Evolutionary conservation across 805 yeast species (phyloP), one percentile per base, ranked within the genome.

Genomic region (Candida bentonensis): DNA sequence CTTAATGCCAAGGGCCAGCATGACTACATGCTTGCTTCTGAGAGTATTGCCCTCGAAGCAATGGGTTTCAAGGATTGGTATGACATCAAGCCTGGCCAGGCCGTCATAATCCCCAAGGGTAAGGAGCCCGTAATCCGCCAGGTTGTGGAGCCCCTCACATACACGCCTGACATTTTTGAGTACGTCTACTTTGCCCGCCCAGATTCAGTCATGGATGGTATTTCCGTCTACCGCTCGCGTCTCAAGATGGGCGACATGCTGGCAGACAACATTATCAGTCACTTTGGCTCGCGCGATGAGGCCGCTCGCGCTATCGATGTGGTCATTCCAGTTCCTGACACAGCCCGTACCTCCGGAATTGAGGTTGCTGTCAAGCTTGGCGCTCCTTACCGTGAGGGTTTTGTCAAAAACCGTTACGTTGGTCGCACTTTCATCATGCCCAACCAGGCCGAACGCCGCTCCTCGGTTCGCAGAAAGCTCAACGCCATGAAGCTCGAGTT

Each of bases 401-500:
- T 92, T 60, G 94, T 92, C 50, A 92, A 92, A 64, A 92, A 92
- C 68, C 74, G 96, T 56, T 92, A 92, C 59, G 94, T 92, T 47
- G 98, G 98, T 25, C 78, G 98, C 64, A 92, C 98, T 1, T 92
- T 92, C 60, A 92, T 92, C 57, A 92, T 92, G 98, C 97, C 98
- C 15, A 88, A 86, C 67, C 98, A 92, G 69, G 77, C 78, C 61
- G 94, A 88, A 65, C 78, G 98, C 63, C 78, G 88, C 43, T 85
- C 95, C 2, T 81, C 94, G 21, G 98, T 92, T 15, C 77, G 98
- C 60, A 76, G 95, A 55, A 92, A 92, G 66, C 72, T 92, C 57
- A 92, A 92, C 63, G 96, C 98, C 5, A 92, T 92, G 96, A 86
- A 78, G 47, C 75, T 83, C 40, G 98, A 92, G 66, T 92, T 92